Conservation (phyloP, 2,329 filamentous ascomycete species). For the Nemania bipapillata region DNA sequence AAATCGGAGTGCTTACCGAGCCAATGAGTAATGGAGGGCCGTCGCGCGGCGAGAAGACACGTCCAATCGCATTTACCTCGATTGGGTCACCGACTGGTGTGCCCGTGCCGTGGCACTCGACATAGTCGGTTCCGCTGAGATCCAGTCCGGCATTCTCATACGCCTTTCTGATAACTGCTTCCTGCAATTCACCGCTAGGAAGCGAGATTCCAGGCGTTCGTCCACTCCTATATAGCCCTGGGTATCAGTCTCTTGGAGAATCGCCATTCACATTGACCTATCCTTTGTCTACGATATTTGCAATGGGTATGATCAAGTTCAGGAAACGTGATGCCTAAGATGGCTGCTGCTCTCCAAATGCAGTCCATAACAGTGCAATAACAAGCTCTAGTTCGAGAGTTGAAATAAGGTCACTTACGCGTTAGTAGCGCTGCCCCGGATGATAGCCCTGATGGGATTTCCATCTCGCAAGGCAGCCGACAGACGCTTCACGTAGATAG, state of each 20-base stretch:
- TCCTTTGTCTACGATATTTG: no score
- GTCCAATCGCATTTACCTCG: background rate
- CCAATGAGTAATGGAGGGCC: background rate
- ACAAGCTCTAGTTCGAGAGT: background rate
- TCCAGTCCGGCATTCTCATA: background rate
- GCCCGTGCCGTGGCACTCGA: constrained; percentile 25
- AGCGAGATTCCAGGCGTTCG: constrained; percentile 2
- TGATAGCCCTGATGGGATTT: constrained; percentile 8
- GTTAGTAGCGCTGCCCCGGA: background rate
- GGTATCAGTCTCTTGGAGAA: no score
- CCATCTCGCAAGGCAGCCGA: constrained; percentile 36
- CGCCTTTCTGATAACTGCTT: background rate
- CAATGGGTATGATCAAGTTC: no score
- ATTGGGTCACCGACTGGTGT: constrained; percentile 12
- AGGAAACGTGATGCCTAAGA: no score
- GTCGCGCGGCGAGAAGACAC: background rate
- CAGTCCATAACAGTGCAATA: background rate
- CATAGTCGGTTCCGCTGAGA: background rate
- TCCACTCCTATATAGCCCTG: background rate
- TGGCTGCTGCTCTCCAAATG: no score
- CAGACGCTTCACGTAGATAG: constrained; percentile 59
- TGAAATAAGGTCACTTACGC: background rate
- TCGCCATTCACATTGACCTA: no score
- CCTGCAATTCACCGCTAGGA: constrained; percentile 2
- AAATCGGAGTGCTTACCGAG: background rate